A percentile compares a stretch with the other conserved stretches of the same genome.
Conservation (phyloP, 2,329 filamentous ascomycete genomes). For the Colletotrichum somersetense region DNA sequence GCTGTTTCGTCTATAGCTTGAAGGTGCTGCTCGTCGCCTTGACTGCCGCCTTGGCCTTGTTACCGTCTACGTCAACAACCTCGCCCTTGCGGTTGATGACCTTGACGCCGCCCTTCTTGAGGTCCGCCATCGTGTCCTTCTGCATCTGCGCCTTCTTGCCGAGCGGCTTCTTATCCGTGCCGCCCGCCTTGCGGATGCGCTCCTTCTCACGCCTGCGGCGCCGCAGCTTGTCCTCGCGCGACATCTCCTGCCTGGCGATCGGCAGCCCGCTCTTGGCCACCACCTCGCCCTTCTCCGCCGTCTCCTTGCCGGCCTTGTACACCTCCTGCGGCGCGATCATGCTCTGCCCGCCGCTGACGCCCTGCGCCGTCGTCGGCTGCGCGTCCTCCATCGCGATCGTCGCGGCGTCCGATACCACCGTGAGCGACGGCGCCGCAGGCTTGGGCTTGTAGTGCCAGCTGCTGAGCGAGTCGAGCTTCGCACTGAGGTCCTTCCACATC, state of each 20-base stretch:
- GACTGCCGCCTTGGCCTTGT: conserved; percentile 71
- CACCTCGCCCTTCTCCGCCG: conserved; percentile 75
- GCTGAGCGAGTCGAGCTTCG: conserved; percentile 87
- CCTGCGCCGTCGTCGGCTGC: conserved; percentile 84
- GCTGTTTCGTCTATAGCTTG: conserved; percentile 64
- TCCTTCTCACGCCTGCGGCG: conserved; percentile 87
- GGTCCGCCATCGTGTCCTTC: conserved; percentile 69
- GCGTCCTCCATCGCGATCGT: conserved; percentile 96
- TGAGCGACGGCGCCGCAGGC: conserved; percentile 82
- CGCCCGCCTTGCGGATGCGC: conserved; percentile 78
- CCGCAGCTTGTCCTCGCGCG: conserved; percentile 84
- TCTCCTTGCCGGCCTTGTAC: conserved; percentile 82
- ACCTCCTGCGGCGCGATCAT: conserved; percentile 95
- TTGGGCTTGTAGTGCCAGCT: conserved; percentile 98
- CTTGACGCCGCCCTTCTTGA: conserved; percentile 90
- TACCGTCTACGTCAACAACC: conserved; percentile 85
- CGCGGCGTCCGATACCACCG: conserved; percentile 90
- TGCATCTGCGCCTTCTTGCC: conserved; percentile 68
- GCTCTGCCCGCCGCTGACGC: conserved; percentile 75
- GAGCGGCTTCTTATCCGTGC: conserved; percentile 60
- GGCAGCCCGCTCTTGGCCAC: conserved; percentile 83
- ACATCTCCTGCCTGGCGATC: conserved; percentile 87
- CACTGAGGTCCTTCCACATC: conserved; percentile 85
- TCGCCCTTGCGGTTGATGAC: conserved; percentile 93
- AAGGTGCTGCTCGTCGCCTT: conserved; percentile 68